A percentile compares a stretch with the other conserved stretches of the same genome.
phyloP scores from a whole-genome alignment of 768 basidiomycete genomes.

The Pleurotus eryngii region DNA sequence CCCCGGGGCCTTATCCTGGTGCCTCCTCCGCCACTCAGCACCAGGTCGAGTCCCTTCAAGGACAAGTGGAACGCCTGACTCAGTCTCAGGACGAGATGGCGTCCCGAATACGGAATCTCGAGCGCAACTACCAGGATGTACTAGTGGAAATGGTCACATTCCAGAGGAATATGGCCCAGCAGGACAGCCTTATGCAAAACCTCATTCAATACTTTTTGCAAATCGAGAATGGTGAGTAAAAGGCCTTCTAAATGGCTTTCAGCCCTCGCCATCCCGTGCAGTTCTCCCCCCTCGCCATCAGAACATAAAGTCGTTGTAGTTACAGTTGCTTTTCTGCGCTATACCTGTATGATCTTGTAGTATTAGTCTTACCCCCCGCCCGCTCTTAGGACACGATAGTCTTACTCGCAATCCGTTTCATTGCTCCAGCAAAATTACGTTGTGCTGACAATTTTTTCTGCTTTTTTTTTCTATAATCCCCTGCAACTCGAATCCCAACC shows the following conservation, averaged over 20 bases:
- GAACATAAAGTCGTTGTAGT: not conserved
- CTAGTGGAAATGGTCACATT: slow-evolving; percentile 71
- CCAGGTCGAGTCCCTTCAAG: slow-evolving; percentile 34
- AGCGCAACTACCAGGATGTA: slow-evolving; percentile 64
- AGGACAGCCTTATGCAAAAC: slow-evolving; percentile 80
- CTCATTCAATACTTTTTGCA: slow-evolving; percentile 80
- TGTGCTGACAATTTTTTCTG: not conserved
- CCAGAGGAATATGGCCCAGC: slow-evolving; percentile 74
- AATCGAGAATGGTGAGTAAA: slow-evolving; percentile 49
- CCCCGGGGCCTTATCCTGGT: slow-evolving; percentile 21
- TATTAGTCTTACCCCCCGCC: too few relatives aligned
- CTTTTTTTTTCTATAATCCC: not conserved
- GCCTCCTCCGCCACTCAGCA: slow-evolving; percentile 18
- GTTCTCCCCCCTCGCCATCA: too few relatives aligned
- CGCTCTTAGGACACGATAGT: too few relatives aligned
- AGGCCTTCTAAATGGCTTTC: slow-evolving; percentile 1
- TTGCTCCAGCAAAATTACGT: too few relatives aligned
- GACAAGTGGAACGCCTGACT: slow-evolving; percentile 45
- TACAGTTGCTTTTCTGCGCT: not conserved
- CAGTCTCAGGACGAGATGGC: slow-evolving; percentile 50
- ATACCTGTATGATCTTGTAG: too few relatives aligned
- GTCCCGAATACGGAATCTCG: slow-evolving; percentile 52
- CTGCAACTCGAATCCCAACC: not conserved
- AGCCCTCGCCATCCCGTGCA: too few relatives aligned
- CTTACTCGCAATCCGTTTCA: too few relatives aligned